These are phyloP conservation scores for Ilex aquifolium DNA, from an alignment of 257 asterid species.

Conservation along the genomic window DNA sequence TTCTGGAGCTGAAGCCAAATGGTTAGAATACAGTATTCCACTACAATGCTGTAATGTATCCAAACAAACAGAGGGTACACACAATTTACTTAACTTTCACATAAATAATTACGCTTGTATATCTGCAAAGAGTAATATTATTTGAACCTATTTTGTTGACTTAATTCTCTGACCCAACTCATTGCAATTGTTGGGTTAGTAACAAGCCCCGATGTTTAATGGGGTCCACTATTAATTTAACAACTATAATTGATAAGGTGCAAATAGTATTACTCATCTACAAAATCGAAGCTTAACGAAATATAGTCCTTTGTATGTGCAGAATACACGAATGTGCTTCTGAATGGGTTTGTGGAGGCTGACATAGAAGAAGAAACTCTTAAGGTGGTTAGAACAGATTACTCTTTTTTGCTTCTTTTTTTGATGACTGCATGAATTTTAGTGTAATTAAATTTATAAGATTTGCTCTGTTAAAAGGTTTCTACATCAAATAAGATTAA, in stretches of 20 bases:
- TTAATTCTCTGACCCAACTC: too few relatives aligned
- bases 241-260: too few relatives aligned
- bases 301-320: neutral
- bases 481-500: neutral
- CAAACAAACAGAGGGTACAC: constrained; percentile 41
- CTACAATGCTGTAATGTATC: constrained; percentile 44
- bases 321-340: constrained; percentile 39
- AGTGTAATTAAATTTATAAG: neutral
- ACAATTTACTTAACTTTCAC: neutral
- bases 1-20: constrained; percentile 1
- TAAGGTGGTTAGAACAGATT: constrained; percentile 20
- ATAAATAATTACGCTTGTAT: too few relatives aligned
- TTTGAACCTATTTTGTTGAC: too few relatives aligned
- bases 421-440: neutral
- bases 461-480: constrained; percentile 3
- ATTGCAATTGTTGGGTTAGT: too few relatives aligned
- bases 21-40: constrained; percentile 2
- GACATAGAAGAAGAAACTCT: constrained; percentile 29
- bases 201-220: too few relatives aligned
- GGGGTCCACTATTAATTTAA: too few relatives aligned
- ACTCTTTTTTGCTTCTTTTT: neutral
- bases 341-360: constrained; percentile 45
- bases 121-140: too few relatives aligned
- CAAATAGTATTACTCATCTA: neutral
- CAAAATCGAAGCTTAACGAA: neutral